These are phyloP conservation scores for Fusarium tjaetaba DNA, from an alignment of 2,329 filamentous ascomycete genomes.

Conservation along the genomic window DNA sequence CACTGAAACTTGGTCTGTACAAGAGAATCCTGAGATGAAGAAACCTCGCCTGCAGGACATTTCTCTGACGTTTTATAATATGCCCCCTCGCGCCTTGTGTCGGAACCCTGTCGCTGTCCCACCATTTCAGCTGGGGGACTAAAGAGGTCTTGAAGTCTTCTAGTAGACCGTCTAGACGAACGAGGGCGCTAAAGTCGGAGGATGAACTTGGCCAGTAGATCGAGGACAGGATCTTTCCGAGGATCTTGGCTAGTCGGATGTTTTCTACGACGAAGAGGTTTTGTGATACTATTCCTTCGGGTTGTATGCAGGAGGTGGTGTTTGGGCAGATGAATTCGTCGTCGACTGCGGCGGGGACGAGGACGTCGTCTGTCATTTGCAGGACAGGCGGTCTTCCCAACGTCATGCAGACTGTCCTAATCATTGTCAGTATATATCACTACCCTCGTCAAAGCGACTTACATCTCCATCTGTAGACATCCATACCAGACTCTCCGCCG, in stretches of 20 bases:
- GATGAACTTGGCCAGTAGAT: not conserved
- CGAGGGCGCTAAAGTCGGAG: not conserved
- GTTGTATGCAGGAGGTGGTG: fast-evolving
- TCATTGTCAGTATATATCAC: too few species aligned
- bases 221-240: not conserved
- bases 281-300: not conserved
- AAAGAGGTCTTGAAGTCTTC: not conserved
- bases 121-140: fast-evolving
- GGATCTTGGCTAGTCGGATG: not conserved
- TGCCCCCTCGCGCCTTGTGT: not conserved
- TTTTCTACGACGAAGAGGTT: constrained; percentile 6
- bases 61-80: not conserved
- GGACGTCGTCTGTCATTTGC: not conserved
- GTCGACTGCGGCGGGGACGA: not conserved
- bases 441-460: too few species aligned
- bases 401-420: not conserved
- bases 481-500: constrained; percentile 8
- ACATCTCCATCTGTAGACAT: not conserved
- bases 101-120: not conserved
- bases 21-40: not conserved
- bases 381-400: not conserved
- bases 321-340: not conserved
- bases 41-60: not conserved
- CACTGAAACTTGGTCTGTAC: not conserved
- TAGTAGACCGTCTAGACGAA: fast-evolving